phyloP scores from a whole-genome alignment of 202 grass and related monocot genomes.

The Musa balbisiana region DNA sequence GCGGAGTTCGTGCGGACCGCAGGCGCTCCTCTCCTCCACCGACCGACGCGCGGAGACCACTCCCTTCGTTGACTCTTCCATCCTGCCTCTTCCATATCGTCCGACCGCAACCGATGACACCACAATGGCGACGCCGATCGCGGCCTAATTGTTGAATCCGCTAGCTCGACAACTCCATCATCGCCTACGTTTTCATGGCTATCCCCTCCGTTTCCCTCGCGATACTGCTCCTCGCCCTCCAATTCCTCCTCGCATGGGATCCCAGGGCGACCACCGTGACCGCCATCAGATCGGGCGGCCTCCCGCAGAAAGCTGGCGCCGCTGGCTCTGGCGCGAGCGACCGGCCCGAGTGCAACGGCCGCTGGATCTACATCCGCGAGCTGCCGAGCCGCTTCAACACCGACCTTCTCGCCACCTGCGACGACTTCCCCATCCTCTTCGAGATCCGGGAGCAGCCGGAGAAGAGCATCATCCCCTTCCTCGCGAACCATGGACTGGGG shows the following conservation, averaged over 20 bases:
- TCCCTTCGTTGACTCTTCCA: no score
- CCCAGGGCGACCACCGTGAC: not conserved
- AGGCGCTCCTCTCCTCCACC: no score
- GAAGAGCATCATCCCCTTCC: conserved; percentile 29
- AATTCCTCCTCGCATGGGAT: not conserved
- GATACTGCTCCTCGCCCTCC: not conserved
- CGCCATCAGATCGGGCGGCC: not conserved
- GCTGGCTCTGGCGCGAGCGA: no score
- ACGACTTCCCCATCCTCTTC: conserved; percentile 33
- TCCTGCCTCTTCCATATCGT: no score
- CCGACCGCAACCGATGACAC: no score
- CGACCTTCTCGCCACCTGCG: conserved; percentile 38
- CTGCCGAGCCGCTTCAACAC: conserved; percentile 34
- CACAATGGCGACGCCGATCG: not conserved
- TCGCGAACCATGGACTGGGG: conserved; percentile 47
- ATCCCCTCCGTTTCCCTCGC: not conserved
- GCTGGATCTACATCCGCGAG: conserved; percentile 34
- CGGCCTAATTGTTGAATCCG: not conserved
- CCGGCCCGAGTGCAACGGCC: conserved; percentile 17
- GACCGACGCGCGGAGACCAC: no score
- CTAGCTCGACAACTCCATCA: not conserved
- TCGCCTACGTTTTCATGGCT: not conserved
- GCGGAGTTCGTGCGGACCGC: no score
- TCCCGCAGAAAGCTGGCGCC: no score
- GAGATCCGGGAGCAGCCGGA: conserved; percentile 18